These are phyloP conservation scores for Aspergillus hortae DNA, from an alignment of 2,329 filamentous ascomycete genomes.

Conservation along the genomic window DNA sequence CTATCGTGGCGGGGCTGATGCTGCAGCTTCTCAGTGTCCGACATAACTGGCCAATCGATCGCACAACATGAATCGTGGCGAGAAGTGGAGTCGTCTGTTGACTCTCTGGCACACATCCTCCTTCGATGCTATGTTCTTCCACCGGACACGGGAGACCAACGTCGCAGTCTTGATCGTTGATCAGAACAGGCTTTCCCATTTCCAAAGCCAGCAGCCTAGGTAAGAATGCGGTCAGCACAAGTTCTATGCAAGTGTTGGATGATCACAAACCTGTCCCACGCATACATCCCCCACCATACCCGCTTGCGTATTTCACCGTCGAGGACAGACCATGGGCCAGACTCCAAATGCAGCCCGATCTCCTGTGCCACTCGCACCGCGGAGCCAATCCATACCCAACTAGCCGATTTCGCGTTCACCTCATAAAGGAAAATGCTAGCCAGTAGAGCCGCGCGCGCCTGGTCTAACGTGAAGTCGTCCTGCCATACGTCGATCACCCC, in stretches of 20 bases:
- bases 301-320: slow-evolving; percentile 83
- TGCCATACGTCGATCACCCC: slow-evolving; percentile 75
- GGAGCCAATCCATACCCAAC: slow-evolving; percentile 79
- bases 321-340: slow-evolving; percentile 67
- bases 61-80: slow-evolving; percentile 75
- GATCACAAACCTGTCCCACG: slow-evolving; percentile 68
- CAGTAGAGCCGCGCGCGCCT: slow-evolving; percentile 69
- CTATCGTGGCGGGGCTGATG: slow-evolving; percentile 64
- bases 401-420: slow-evolving; percentile 78
- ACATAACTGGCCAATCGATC: slow-evolving; percentile 70
- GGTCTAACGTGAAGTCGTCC: slow-evolving; percentile 71
- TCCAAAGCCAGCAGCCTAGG: slow-evolving; percentile 69
- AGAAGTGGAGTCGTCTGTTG: slow-evolving; percentile 68
- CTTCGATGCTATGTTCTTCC: slow-evolving; percentile 65
- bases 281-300: slow-evolving; percentile 92
- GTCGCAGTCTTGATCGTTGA: slow-evolving; percentile 86
- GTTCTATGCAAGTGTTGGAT: neutral
- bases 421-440: slow-evolving; percentile 78
- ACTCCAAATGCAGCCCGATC: slow-evolving; percentile 73
- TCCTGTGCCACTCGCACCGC: slow-evolving; percentile 80
- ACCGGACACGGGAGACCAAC: slow-evolving; percentile 73
- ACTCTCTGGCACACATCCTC: slow-evolving; percentile 40
- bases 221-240: neutral
- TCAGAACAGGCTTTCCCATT: slow-evolving; percentile 73
- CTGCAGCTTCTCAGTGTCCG: slow-evolving; percentile 66